phyloP scores from a whole-genome alignment of 169 alveolate species.

The Plasmodium reichenowi region DNA sequence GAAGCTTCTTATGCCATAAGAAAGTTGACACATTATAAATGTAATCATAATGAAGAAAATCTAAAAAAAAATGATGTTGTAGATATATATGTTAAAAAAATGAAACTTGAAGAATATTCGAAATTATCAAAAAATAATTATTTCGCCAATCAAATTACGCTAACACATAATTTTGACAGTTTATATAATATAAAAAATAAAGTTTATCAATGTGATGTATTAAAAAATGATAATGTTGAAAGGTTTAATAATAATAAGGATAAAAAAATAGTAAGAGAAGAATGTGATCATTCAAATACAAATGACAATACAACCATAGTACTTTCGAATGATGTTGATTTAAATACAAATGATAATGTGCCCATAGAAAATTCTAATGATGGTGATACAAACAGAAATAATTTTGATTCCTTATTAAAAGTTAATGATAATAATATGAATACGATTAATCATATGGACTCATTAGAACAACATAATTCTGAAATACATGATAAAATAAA shows the following conservation, averaged over 20 bases:
- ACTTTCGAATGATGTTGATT: background rate
- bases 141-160: slow-evolving; percentile 40
- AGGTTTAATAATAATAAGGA: background rate
- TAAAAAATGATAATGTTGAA: background rate
- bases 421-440: background rate
- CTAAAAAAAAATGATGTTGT: slow-evolving; percentile 7
- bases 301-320: background rate
- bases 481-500: background rate
- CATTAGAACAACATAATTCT: background rate
- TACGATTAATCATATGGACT: background rate
- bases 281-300: background rate
- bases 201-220: background rate
- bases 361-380: background rate
- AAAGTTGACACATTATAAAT: slow-evolving; percentile 59
- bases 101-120: slow-evolving; percentile 5
- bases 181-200: slow-evolving; percentile 20
- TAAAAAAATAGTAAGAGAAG: background rate
- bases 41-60: slow-evolving; percentile 40
- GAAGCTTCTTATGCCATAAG: slow-evolving; percentile 59
- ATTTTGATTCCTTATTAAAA: background rate
- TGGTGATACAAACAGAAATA: background rate
- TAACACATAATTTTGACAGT: slow-evolving; percentile 64
- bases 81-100: slow-evolving; percentile 28
- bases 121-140: slow-evolving; percentile 16
- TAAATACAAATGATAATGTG: background rate